Percentiles rank a stretch among this genome's conserved stretches.
phyloP scores from a whole-genome alignment of 257 asterid species.

The Parsonsia alboflavescens region DNA sequence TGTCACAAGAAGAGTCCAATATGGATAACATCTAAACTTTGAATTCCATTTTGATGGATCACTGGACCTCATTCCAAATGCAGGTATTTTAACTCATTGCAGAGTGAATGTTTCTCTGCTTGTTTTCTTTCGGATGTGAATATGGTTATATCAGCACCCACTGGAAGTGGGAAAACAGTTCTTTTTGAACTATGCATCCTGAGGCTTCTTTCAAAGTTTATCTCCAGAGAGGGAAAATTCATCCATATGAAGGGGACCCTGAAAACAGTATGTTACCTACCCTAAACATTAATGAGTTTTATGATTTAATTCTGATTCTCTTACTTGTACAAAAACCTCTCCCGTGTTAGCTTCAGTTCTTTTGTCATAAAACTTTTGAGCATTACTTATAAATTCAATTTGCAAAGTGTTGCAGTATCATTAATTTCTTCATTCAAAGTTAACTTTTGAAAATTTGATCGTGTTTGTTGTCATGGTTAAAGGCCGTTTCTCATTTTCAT shows the following conservation, averaged over 20 bases:
- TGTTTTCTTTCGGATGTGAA: slow-evolving; percentile 79
- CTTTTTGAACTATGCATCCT: slow-evolving; percentile 92
- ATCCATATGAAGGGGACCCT: slow-evolving; percentile 65
- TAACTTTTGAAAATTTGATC: background rate
- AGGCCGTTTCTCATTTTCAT: background rate
- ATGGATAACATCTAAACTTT: background rate
- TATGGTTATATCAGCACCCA: slow-evolving; percentile 97
- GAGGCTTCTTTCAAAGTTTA: slow-evolving; percentile 87
- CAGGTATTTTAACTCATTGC: slow-evolving; percentile 93
- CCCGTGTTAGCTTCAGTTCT: background rate
- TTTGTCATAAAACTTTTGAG: background rate
- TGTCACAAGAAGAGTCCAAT: background rate
- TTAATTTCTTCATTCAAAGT: background rate
- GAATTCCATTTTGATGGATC: background rate
- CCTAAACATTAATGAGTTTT: background rate
- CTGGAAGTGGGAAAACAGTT: slow-evolving; percentile 98
- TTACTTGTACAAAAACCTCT: background rate
- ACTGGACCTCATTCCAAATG: slow-evolving; percentile 9
- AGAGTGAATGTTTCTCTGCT: slow-evolving; percentile 89
- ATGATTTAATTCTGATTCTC: background rate
- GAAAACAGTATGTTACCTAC: slow-evolving; percentile 60
- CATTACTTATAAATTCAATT: background rate
- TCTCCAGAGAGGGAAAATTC: slow-evolving; percentile 56
- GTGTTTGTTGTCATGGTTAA: background rate
- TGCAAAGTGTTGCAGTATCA: background rate